Conservation (phyloP, 148 eudicot genomes). For the Silene latifolia region DNA sequence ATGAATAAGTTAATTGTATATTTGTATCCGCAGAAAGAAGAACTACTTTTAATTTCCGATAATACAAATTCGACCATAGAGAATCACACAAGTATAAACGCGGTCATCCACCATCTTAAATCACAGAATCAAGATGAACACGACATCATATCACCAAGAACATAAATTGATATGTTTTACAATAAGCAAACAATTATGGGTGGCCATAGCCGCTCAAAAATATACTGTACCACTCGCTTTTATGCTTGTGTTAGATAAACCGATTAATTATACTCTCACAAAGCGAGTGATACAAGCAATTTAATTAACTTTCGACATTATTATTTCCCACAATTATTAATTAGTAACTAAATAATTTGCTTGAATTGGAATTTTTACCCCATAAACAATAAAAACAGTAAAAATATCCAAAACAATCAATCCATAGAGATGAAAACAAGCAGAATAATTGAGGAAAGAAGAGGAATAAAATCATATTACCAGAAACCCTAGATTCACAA, state of each 20-base stretch:
- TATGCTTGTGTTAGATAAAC: no score
- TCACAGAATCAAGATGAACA: background rate
- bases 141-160: background rate
- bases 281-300: no score
- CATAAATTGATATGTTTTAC: background rate
- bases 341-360: background rate
- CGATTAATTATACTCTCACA: no score
- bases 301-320: no score
- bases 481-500: constrained; percentile 7
- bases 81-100: background rate
- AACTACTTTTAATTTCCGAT: background rate
- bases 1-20: no score
- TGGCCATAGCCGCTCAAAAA: no score
- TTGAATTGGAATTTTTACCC: background rate
- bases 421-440: background rate
- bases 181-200: no score
- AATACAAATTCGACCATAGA: background rate
- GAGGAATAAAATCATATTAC: no score
- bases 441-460: background rate
- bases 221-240: no score
- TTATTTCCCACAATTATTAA: no score
- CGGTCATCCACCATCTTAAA: background rate
- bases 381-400: background rate
- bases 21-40: no score
- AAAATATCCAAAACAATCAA: background rate